Evolutionary conservation across 805 yeast species (phyloP), one percentile per base, ranked within the genome.

Genomic region (Hanseniaspora clermontiae): DNA sequence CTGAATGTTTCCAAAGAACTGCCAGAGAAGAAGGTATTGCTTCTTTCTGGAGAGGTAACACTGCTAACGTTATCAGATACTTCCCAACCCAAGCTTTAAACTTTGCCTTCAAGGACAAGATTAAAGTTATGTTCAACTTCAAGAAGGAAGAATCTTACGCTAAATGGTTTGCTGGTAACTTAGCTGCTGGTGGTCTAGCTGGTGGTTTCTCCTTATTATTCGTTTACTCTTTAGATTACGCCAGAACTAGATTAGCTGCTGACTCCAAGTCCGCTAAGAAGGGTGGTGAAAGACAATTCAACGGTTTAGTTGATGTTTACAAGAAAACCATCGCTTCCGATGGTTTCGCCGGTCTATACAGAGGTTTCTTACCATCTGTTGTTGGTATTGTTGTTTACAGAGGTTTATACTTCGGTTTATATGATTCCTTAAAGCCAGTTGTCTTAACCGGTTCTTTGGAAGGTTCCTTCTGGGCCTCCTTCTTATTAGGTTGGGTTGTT

Each of bases 21-120:
- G 84, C 90, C 64, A 84, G 86, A 66, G 87, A 84, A 66, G 97
- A 89, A 80, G 97, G 97, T 83, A 70, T 86, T 62, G 79, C 76
- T 65, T 77, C 97, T 62, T 88, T 89, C 91, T 89, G 97, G 97
- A 85, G 96, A 85, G 97, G 97, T 82, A 89, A 89, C 90, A 90
- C 96, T 64, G 97, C 97, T 70, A 89, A 89, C 78, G 97, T 89
- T 73, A 84, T 89, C 79, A 87, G 97, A 81, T 89, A 90, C 83
- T 89, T 89, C 95, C 97, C 97, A 76, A 90, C 97, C 74, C 97
- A 89, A 79, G 97, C 97, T 69, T 82, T 89, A 73, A 89, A 89
- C 85, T 90, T 89, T 70, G 97, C 97, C 70, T 90, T 89, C 91
- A 90, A 89, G 81, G 97, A 90, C 76, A 86, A 87, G 79, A 87